Conservation (phyloP, 2,329 filamentous ascomycete species). For the Fusarium hainanense region DNA sequence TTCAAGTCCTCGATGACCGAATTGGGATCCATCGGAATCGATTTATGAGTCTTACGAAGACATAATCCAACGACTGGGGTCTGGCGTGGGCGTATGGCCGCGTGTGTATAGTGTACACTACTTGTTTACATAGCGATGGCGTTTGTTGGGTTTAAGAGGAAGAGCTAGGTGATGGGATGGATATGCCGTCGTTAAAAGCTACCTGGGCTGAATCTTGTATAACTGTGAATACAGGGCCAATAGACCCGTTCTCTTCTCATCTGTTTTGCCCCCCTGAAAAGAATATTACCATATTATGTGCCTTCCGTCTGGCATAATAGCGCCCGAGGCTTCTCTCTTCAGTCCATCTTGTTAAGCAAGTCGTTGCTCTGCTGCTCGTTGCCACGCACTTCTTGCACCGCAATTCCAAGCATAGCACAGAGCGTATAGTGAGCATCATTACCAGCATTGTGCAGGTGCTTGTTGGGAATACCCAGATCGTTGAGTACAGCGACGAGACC, state of each 20-base stretch:
- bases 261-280: background rate
- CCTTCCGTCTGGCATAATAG: background rate
- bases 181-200: constrained; percentile 35
- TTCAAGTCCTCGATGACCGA: constrained; percentile 7
- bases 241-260: constrained; percentile 45
- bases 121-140: constrained; percentile 59
- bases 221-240: constrained; percentile 42
- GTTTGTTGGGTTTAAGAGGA: constrained; percentile 50
- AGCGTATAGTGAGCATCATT: constrained; percentile 88
- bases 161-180: constrained; percentile 36
- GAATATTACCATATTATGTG: background rate
- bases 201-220: constrained; percentile 41
- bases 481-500: constrained; percentile 71
- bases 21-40: background rate
- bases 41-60: constrained; percentile 11
- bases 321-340: background rate
- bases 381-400: constrained; percentile 42
- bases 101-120: constrained; percentile 53
- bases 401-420: constrained; percentile 71
- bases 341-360: constrained; percentile 24
- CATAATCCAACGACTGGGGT: constrained; percentile 23
- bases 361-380: constrained; percentile 31
- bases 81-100: constrained; percentile 23
- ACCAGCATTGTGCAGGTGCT: constrained; percentile 84
- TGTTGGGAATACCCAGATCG: constrained; percentile 70